phyloP scores from a whole-genome alignment of 192 early-diverging fungal genomes.

The Piromyces finnis region DNA sequence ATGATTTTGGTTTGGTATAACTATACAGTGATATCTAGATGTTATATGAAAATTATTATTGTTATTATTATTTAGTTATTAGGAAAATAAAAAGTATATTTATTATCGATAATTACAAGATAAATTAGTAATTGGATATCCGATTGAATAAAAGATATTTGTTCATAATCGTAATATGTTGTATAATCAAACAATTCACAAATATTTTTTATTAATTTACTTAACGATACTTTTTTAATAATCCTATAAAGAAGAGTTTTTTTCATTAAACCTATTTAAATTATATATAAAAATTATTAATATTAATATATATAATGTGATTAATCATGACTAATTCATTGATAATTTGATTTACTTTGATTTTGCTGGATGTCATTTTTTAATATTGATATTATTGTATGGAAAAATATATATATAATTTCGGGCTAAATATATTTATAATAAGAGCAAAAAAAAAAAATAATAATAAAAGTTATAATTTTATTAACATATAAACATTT shows the following conservation, averaged over 20 bases:
- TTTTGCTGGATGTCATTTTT: neutral
- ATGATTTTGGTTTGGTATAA: neutral
- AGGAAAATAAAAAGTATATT: no score
- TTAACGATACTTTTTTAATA: neutral
- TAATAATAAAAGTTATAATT: no score
- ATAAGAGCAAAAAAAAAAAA: neutral
- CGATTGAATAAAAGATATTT: neutral
- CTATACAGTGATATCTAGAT: neutral
- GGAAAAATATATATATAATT: neutral
- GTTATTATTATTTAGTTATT: no score
- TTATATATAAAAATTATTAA: neutral
- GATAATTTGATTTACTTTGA: neutral
- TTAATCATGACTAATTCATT: neutral
- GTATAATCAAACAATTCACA: neutral
- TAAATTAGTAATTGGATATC: neutral
- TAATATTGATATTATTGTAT: neutral
- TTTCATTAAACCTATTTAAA: neutral
- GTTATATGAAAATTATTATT: no score
- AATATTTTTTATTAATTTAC: neutral
- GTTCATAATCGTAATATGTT: neutral
- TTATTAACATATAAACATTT: no score
- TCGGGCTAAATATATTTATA: neutral
- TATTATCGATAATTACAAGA: neutral
- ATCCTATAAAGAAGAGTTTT: neutral
- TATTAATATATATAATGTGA: no score